Conservation (phyloP, 352 stramenopile species). For the Pythium aphanidermatum region DNA sequence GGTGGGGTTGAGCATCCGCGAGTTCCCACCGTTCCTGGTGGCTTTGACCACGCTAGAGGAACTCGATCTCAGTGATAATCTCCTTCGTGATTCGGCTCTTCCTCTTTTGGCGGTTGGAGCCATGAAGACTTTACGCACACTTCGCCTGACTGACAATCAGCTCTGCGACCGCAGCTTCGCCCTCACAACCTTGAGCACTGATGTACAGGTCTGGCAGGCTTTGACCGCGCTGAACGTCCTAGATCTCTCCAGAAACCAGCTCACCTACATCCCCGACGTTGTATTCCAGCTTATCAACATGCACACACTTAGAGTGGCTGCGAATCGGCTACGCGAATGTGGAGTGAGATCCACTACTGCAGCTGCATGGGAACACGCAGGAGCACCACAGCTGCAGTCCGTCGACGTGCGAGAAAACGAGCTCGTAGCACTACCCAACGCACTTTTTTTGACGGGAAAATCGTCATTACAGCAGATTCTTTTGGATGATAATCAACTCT, state of each 20-base stretch:
- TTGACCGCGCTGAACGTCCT: conserved; percentile 9
- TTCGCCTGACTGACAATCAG: conserved; percentile 38
- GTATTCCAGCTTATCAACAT: conserved; percentile 2
- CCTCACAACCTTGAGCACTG: neutral
- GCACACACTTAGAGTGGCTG: conserved; percentile 8
- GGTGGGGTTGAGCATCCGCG: conserved; percentile 12
- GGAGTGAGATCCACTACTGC: neutral
- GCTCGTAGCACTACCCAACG: conserved; percentile 31
- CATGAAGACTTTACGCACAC: conserved; percentile 15
- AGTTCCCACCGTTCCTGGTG: conserved; percentile 21
- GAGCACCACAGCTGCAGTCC: conserved; percentile 2
- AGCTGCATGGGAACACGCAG: neutral
- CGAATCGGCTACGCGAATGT: conserved; percentile 10
- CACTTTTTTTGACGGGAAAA: conserved; percentile 22
- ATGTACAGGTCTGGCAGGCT: neutral
- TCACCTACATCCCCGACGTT: conserved; percentile 11
- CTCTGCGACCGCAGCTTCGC: conserved; percentile 16
- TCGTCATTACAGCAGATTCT: conserved; percentile 22
- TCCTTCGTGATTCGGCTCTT: conserved; percentile 9
- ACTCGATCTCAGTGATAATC: conserved; percentile 33
- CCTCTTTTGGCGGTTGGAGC: conserved; percentile 9
- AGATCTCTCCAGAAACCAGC: conserved; percentile 27
- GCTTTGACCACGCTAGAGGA: conserved; percentile 18
- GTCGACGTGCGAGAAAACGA: conserved; percentile 25
- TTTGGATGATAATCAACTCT: conserved; percentile 42